A percentile compares a stretch with the other conserved stretches of the same genome.
Conservation (phyloP, 2,329 filamentous ascomycete genomes). For the Penicillium rolfsii region DNA sequence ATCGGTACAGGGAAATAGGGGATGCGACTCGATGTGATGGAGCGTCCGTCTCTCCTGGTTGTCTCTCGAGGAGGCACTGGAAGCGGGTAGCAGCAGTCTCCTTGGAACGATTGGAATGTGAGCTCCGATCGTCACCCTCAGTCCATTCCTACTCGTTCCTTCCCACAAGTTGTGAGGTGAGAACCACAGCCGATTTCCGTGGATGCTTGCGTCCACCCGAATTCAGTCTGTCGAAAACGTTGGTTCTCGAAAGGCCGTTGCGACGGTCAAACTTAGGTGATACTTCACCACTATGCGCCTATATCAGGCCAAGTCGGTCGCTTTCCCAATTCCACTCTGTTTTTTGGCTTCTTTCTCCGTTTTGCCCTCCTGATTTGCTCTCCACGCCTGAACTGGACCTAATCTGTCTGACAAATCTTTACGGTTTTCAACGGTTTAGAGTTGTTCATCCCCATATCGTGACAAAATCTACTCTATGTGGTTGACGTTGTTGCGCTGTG, state of each 20-base stretch:
- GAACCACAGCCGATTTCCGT: neutral
- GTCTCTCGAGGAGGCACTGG: slow-evolving; percentile 15
- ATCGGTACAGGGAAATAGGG: slow-evolving; percentile 8
- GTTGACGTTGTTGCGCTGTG: neutral
- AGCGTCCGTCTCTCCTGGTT: neutral
- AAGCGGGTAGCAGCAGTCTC: slow-evolving; percentile 31
- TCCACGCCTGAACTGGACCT: neutral
- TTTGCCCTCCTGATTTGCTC: slow-evolving; percentile 15
- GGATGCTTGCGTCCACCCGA: slow-evolving; percentile 10
- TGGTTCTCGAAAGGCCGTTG: slow-evolving; percentile 3
- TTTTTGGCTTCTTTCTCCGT: slow-evolving; percentile 22
- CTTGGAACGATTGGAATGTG: slow-evolving; percentile 27
- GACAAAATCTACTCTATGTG: neutral
- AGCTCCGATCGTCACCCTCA: slow-evolving; percentile 5
- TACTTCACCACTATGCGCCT: slow-evolving; percentile 13
- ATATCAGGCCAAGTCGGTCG: slow-evolving; percentile 32
- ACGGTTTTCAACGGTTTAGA: neutral
- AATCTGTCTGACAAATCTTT: slow-evolving; percentile 2
- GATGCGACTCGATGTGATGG: slow-evolving; percentile 10
- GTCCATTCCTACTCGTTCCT: slow-evolving; percentile 15
- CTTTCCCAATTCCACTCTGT: slow-evolving; percentile 27
- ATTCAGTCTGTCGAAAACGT: slow-evolving; percentile 24
- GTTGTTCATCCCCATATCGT: neutral
- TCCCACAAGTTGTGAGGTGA: slow-evolving; percentile 26
- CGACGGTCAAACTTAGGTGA: slow-evolving; percentile 2